Evolutionary conservation across 345 rosid genomes (phyloP), one percentile per base, ranked within the genome.

Genomic region (Cardamine resedifolia): DNA sequence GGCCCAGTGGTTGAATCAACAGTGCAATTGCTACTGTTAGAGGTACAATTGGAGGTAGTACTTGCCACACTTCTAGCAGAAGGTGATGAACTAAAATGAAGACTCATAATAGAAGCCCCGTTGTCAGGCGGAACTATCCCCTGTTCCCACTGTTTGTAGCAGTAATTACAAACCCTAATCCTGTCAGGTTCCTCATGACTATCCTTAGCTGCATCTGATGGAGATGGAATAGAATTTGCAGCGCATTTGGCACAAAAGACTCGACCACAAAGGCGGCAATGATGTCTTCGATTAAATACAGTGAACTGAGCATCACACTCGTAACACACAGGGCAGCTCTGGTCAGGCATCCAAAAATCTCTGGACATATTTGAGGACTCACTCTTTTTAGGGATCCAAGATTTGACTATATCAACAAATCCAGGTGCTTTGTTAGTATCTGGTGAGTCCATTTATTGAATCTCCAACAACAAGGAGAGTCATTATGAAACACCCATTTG

Each of bases 301-400:
- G 96, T 89, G 78, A 94, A 94, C 80, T 84, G 97, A 69, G 96
- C 81, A 75, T 91, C 98, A 76, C 98, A 94, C 56, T 94, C 98
- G 52, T 94, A 94, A 76, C 98, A 94, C 58, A 89, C 96, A 78
- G 90, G 86, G 68, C 98, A 94, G 76, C 98, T 94, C 57, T 83
- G 87, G 81, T 94, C 97, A 21, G 98, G 97, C 98, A 94, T 94
- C 98, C 98, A 94, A 80, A 85, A 94, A 69, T 86, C 95, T 83
- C 88, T 85, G 10, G 97, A 87, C 85, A 89, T 78, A 55, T 79
- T 78, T 7, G 87, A 70, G 3, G 90, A 84, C 72, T 91, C 91
- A 36, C 73, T 75, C 79, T 82, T 84, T 78, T 86, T 77, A 78
- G 97, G 91, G 72, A 94, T 86, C 98, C 92, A 88, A 9, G 91